These are phyloP conservation scores for Sclerotinia sclerotiorum DNA, from an alignment of 2,329 filamentous ascomycete genomes.

Conservation along the genomic window DNA sequence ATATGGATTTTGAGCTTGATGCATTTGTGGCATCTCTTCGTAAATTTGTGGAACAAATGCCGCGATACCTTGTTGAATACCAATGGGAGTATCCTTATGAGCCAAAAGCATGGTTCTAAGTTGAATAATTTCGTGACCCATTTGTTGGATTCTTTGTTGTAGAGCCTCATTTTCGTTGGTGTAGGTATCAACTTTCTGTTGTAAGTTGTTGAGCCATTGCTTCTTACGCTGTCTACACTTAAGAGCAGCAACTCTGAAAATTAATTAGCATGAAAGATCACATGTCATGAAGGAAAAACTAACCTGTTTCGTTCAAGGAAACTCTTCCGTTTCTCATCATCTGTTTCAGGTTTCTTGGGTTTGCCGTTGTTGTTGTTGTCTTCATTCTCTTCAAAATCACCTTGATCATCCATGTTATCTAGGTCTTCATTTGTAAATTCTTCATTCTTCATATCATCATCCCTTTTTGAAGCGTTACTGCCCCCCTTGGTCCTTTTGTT, in stretches of 20 bases:
- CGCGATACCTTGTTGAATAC: constrained; percentile 71
- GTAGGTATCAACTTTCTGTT: constrained; percentile 91
- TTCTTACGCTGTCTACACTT: constrained; percentile 99
- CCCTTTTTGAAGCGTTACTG: neutral
- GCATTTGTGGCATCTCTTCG: constrained; percentile 1
- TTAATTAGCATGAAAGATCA: neutral
- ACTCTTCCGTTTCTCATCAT: constrained; percentile 97
- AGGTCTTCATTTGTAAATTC: constrained; percentile 13
- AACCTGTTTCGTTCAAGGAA: constrained; percentile 96
- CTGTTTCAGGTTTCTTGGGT: constrained; percentile 74
- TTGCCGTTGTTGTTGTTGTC: constrained; percentile 52
- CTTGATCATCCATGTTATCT: constrained; percentile 33
- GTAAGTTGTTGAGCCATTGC: constrained; percentile 94
- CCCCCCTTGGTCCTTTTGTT: neutral
- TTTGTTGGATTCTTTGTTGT: constrained; percentile 75
- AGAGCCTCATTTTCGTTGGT: constrained; percentile 88
- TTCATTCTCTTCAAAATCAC: constrained; percentile 53
- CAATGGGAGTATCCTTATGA: constrained; percentile 94
- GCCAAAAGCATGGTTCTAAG: constrained; percentile 89
- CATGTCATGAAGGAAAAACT: constrained; percentile 34
- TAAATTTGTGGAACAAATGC: neutral
- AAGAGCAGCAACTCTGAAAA: constrained; percentile 78
- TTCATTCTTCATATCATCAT: constrained; percentile 4
- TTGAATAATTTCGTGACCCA: constrained; percentile 91
- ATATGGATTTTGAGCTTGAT: constrained; percentile 17